A percentile compares a stretch with the other conserved stretches of the same genome.
Evolutionary conservation across 2,329 filamentous ascomycete genomes (phyloP).

Genomic region (Trichoderma brevicompactum): DNA sequence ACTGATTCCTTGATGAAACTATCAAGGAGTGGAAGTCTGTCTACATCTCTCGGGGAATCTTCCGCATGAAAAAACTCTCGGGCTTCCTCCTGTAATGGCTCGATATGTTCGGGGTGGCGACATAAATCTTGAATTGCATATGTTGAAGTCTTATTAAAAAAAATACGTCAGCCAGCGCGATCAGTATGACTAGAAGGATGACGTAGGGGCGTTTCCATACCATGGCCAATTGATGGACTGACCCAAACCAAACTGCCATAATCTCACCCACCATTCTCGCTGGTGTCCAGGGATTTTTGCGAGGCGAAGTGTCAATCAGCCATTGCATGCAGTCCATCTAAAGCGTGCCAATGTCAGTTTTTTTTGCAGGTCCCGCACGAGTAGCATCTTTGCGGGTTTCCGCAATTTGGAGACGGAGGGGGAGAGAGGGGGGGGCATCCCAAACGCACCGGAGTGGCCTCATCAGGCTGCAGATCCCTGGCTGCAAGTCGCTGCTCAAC

Average conservation of each 20-base stretch:
- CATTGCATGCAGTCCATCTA: constrained; percentile 29
- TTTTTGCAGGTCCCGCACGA: too few species aligned
- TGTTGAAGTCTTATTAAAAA: background rate
- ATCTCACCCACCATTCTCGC: constrained; percentile 23
- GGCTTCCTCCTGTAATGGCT: background rate
- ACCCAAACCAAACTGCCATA: constrained; percentile 31
- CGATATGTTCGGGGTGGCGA: background rate
- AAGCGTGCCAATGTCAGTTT: background rate
- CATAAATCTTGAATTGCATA: constrained; percentile 17
- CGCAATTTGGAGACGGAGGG: background rate
- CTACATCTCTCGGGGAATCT: background rate
- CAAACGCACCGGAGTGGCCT: background rate
- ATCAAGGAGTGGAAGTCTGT: constrained; percentile 27
- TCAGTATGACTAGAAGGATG: background rate
- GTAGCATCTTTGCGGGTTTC: too few species aligned
- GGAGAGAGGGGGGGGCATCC: background rate
- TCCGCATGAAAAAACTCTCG: background rate
- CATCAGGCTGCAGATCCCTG: background rate
- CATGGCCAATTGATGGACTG: constrained; percentile 26
- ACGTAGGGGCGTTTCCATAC: background rate
- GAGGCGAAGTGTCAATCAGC: constrained; percentile 29
- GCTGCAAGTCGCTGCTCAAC: constrained; percentile 1
- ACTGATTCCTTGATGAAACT: constrained; percentile 30
- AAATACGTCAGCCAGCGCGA: background rate
- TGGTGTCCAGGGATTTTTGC: constrained; percentile 24